phyloP scores from a whole-genome alignment of 23 red algal genomes.

The Agarophyton chilense region DNA sequence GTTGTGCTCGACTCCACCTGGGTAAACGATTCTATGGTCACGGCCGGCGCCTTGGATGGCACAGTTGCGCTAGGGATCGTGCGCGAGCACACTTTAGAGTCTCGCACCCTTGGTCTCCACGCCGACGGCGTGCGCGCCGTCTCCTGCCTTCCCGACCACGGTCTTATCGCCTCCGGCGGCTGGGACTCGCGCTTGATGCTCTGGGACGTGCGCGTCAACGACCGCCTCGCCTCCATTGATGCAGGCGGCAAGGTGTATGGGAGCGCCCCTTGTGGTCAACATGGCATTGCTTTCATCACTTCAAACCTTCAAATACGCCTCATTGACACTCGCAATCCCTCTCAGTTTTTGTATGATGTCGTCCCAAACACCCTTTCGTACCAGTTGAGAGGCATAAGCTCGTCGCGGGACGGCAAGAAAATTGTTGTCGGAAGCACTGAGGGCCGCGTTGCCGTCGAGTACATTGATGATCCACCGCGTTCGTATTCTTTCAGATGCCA shows the following conservation, averaged over 20 bases:
- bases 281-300: conserved; percentile 35
- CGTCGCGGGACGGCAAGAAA: conserved; percentile 60
- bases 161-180: conserved; percentile 38
- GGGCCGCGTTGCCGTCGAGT: conserved; percentile 90
- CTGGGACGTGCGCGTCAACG: conserved; percentile 23
- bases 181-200: conserved; percentile 40
- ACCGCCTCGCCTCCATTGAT: background rate
- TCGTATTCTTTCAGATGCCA: conserved; percentile 96
- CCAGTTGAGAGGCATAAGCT: conserved; percentile 85
- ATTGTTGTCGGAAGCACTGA: conserved; percentile 88
- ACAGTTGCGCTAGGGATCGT: conserved; percentile 31
- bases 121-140: conserved; percentile 21
- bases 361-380: conserved; percentile 60
- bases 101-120: conserved; percentile 30
- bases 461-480: conserved; percentile 66
- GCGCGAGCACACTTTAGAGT: background rate
- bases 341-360: conserved; percentile 25
- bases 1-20: conserved; percentile 46
- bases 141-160: conserved; percentile 16
- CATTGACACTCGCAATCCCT: conserved; percentile 33
- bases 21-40: background rate
- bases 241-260: conserved; percentile 48
- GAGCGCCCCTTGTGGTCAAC: background rate
- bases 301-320: conserved; percentile 37
- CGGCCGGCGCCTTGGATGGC: conserved; percentile 36